phyloP scores from a whole-genome alignment of 768 basidiomycete species.

The Mycena rebaudengoi region DNA sequence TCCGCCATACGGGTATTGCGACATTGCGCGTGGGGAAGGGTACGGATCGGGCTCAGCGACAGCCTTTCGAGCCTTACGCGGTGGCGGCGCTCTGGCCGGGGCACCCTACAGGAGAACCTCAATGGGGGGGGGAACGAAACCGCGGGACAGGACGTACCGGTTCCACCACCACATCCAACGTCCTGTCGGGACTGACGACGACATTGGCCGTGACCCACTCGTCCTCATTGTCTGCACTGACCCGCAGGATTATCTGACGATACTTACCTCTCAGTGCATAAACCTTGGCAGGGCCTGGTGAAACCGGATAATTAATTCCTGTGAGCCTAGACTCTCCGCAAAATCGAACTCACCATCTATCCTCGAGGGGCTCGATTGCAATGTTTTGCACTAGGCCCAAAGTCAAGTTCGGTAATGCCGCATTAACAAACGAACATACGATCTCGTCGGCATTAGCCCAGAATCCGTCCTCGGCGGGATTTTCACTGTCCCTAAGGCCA shows the following conservation, averaged over 20 bases:
- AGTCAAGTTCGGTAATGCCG: not conserved
- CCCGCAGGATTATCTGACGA: slow-evolving; percentile 72
- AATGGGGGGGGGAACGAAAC: not conserved
- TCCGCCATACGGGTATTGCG: not conserved
- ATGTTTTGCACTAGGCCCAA: slow-evolving; percentile 53
- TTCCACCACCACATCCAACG: slow-evolving; percentile 68
- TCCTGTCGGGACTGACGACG: slow-evolving; percentile 59
- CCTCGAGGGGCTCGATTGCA: slow-evolving; percentile 69
- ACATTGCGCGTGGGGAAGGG: not conserved
- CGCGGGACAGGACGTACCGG: slow-evolving; percentile 46
- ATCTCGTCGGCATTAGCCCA: slow-evolving; percentile 79
- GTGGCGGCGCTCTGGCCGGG: not conserved
- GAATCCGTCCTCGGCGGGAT: slow-evolving; percentile 60
- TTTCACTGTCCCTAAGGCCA: slow-evolving; percentile 57
- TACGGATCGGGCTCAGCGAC: not conserved
- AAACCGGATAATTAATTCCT: slow-evolving; percentile 5
- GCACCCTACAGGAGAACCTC: slow-evolving; percentile 5
- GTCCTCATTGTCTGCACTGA: slow-evolving; percentile 60
- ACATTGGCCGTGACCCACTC: slow-evolving; percentile 66
- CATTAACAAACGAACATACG: slow-evolving; percentile 38
- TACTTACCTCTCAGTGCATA: slow-evolving; percentile 74
- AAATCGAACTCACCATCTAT: slow-evolving; percentile 67
- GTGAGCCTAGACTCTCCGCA: not conserved
- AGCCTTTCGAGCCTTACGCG: not conserved
- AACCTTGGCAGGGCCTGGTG: slow-evolving; percentile 70